Conservation (phyloP, 805 yeast genomes). For the Candida nanaspora region DNA sequence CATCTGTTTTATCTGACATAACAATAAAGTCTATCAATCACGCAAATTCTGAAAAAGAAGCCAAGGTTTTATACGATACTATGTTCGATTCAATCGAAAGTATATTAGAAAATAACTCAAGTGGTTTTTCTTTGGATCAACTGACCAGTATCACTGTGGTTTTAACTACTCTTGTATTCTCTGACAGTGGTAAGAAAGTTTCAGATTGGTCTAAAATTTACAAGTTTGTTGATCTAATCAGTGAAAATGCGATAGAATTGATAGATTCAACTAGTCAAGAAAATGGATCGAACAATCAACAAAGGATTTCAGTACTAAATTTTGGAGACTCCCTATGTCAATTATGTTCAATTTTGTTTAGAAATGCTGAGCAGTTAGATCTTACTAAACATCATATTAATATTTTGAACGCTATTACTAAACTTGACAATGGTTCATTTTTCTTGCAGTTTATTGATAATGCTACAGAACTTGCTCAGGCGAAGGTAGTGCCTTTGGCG, state of each 20-base stretch:
- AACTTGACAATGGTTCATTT: slow-evolving; percentile 26
- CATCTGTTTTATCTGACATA: slow-evolving; percentile 51
- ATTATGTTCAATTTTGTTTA: slow-evolving; percentile 40
- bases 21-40: slow-evolving; percentile 46
- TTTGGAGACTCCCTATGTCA: slow-evolving; percentile 30
- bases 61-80: slow-evolving; percentile 35
- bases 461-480: slow-evolving; percentile 32
- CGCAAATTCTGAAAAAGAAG: slow-evolving; percentile 38
- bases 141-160: slow-evolving; percentile 31
- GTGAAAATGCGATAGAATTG: slow-evolving; percentile 6
- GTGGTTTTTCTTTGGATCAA: slow-evolving; percentile 5
- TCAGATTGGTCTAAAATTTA: slow-evolving; percentile 38
- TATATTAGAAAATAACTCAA: slow-evolving; percentile 1
- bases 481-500: slow-evolving; percentile 40
- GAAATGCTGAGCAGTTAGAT: slow-evolving; percentile 43
- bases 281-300: no score
- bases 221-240: background rate
- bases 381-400: slow-evolving; percentile 40
- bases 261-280: no score
- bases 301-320: slow-evolving; percentile 2
- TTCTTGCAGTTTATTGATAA: slow-evolving; percentile 43
- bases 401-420: slow-evolving; percentile 33
- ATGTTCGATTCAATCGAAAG: slow-evolving; percentile 16
- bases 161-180: slow-evolving; percentile 44
- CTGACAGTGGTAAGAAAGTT: slow-evolving; percentile 65